Conservation (phyloP, 495 filamentous ascomycete species). For the Tirmania nivea region DNA sequence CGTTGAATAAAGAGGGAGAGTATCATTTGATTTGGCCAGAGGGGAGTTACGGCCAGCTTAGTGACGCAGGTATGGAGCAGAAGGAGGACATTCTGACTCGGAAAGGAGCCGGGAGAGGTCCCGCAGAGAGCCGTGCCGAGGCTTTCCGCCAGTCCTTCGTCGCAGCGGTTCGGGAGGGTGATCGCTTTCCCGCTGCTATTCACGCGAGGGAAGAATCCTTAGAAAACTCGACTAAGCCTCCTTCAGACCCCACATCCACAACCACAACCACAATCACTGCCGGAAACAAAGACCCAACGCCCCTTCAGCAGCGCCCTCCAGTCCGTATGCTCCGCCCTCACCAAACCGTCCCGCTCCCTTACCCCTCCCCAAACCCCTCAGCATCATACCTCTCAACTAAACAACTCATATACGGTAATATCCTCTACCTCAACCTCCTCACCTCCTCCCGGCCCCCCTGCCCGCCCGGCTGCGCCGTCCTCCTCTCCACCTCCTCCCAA, state of each 20-base stretch:
- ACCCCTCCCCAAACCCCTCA: not conserved
- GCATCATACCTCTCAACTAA: not conserved
- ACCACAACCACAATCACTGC: not conserved
- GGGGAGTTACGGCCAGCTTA: too few species aligned
- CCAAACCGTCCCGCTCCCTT: not conserved
- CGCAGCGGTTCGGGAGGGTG: not conserved
- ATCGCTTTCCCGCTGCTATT: not conserved
- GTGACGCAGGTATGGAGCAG: too few species aligned
- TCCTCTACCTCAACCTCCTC: not conserved
- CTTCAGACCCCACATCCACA: not conserved
- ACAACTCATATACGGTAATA: not conserved
- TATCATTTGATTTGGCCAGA: not conserved
- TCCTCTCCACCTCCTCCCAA: conserved; percentile 8
- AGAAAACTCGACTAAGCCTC: not conserved
- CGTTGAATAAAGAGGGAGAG: not conserved
- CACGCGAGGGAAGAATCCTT: not conserved
- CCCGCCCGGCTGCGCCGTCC: conserved; percentile 6
- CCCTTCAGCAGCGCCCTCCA: not conserved
- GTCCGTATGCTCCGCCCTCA: not conserved
- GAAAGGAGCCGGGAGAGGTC: too few species aligned
- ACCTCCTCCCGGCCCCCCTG: not conserved
- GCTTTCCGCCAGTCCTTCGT: not conserved
- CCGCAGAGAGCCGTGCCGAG: not conserved
- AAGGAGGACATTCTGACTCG: too few species aligned
- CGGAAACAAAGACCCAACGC: not conserved